A percentile compares a stretch with the other conserved stretches of the same genome.
These are phyloP conservation scores for Heracleum sosnowskyi DNA, from an alignment of 129 eudicot species.

Conservation along the genomic window DNA sequence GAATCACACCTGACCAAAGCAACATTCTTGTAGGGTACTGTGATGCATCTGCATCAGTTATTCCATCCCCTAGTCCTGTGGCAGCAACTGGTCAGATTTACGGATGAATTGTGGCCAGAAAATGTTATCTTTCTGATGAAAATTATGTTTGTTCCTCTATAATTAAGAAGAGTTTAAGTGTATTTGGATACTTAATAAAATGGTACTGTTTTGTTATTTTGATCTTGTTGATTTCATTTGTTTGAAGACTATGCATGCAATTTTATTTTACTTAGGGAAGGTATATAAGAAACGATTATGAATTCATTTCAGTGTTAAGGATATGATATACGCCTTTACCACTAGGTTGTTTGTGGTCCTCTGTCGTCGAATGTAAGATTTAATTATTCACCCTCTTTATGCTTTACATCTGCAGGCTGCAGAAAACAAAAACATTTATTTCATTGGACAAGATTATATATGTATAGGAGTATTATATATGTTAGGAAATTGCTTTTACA, in stretches of 20 bases:
- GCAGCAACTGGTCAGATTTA: background rate
- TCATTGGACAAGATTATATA: too few species aligned
- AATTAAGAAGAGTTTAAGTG: background rate
- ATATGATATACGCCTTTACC: background rate
- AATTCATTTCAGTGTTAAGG: background rate
- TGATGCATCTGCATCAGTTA: conserved; percentile 10
- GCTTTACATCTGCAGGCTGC: too few species aligned
- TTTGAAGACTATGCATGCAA: background rate
- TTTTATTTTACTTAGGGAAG: background rate
- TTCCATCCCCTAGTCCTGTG: conserved; percentile 2
- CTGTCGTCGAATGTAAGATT: too few species aligned
- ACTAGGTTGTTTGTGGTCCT: background rate
- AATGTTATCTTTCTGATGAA: background rate
- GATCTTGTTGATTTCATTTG: background rate
- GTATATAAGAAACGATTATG: background rate
- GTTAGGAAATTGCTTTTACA: background rate
- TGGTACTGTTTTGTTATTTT: background rate
- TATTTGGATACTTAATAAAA: background rate
- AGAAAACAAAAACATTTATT: too few species aligned
- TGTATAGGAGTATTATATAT: too few species aligned
- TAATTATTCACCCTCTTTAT: background rate
- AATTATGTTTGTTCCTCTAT: too few species aligned
- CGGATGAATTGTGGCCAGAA: background rate
- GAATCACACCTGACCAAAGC: conserved; percentile 22
- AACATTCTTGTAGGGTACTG: conserved; percentile 37